A percentile compares a stretch with the other conserved stretches of the same genome.
phyloP scores from a whole-genome alignment of 192 early-diverging fungal genomes.

The Chytriomyces hyalinus region DNA sequence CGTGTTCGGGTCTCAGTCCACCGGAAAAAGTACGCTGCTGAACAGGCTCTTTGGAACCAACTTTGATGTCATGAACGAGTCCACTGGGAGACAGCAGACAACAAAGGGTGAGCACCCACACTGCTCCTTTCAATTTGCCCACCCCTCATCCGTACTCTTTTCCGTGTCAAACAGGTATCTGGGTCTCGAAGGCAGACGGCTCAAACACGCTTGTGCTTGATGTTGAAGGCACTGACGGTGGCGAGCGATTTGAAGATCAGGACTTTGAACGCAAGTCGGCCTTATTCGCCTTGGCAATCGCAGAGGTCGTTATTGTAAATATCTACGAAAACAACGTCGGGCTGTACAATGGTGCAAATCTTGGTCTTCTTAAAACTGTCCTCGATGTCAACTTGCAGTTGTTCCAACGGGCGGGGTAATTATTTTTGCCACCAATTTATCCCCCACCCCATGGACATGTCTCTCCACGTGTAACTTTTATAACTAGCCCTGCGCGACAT shows the following conservation, averaged over 20 bases:
- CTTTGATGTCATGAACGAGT: conserved; percentile 96
- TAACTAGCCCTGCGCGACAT: neutral
- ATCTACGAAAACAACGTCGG: conserved; percentile 97
- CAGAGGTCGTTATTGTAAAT: conserved; percentile 95
- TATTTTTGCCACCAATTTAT: conserved; percentile 19
- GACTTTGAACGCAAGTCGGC: conserved; percentile 99
- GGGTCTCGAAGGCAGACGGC: conserved; percentile 85
- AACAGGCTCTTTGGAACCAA: conserved; percentile 93
- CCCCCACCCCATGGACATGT: conserved; percentile 10
- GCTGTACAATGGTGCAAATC: conserved; percentile 98
- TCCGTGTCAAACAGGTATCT: conserved; percentile 69
- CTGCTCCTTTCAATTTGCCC: neutral
- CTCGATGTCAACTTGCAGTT: conserved; percentile 98
- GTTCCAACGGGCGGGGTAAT: conserved; percentile 77
- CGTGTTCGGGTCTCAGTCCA: conserved; percentile 98
- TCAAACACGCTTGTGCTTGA: conserved; percentile 91
- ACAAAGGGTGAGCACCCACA: conserved; percentile 73
- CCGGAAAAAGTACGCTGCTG: conserved; percentile 96
- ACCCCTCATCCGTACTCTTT: conserved; percentile 10
- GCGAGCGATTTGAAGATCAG: conserved; percentile 95
- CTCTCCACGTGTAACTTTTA: conserved; percentile 3
- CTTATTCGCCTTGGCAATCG: conserved; percentile 92
- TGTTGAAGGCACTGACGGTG: conserved; percentile 98
- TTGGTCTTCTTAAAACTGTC: conserved; percentile 97
- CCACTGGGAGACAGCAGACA: conserved; percentile 79